Evolutionary conservation across 1,284 basidiomycete genomes (phyloP), one percentile per base, ranked within the genome.

Genomic region (Melampsora abietis-canadensis): DNA sequence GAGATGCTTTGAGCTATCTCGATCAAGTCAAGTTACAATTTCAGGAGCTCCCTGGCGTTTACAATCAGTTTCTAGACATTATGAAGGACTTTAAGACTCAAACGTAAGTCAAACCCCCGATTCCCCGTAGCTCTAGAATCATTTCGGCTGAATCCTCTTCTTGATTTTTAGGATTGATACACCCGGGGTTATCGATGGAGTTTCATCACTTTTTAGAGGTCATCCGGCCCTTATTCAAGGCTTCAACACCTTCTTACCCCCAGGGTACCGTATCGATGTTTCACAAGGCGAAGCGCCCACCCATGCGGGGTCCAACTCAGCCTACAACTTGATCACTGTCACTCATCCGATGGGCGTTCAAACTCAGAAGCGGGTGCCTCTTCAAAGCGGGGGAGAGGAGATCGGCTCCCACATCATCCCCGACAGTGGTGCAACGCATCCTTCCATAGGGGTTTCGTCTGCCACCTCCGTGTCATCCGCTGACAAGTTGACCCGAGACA

Each of bases 31-130:
- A 97, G 85, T 73, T 82, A 68, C 80, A 66, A 34, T 75, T 75
- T 48, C 62, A 60, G 46, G 57, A 59, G 47, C 63, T 47, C 21
- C 48, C 61, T 34, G 59, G 60, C 14, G 72, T 75, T 30, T 75
- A 75, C 34, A 97, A 98, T 82, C 89, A 90, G 78, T 98, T 98
- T 82, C 84, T 98, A 82, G 95, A 98, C 82, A 96, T 98, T 81
- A 98, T 98, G 95, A 98, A 98, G 85, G 95, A 98, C 82, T 96
- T 96, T 83, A 96, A 97, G 84, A 90, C 90, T 79, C 91, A 94
- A 83, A 86, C 87, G 93, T 96, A 82, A 85, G 91, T 87, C n/a
- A 37, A 46, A 72, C 68, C 68, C 70, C 68, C 27, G 21, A 46
- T 75, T 62, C 15, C 21, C 17, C 30, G 54, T 21, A 34, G 48